These are phyloP conservation scores for Fusarium mundagurra DNA, from an alignment of 2,329 filamentous ascomycete species.

Conservation along the genomic window DNA sequence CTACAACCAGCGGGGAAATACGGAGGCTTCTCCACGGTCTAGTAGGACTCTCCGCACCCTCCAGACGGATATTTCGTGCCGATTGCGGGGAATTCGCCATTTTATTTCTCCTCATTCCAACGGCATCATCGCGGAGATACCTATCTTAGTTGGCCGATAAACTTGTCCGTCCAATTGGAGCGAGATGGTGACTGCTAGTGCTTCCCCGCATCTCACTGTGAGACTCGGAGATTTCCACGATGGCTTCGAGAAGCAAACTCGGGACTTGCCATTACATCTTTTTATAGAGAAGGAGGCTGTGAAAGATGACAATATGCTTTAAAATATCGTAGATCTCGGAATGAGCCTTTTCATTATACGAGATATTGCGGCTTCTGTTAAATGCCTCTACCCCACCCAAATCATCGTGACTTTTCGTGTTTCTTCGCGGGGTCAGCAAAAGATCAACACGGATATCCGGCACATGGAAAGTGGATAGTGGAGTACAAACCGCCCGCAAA, in stretches of 20 bases:
- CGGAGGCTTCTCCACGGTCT: not conserved
- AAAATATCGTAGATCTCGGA: not conserved
- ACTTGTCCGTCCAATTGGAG: not conserved
- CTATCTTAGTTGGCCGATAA: not conserved
- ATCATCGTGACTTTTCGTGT: not conserved
- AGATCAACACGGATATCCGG: not conserved
- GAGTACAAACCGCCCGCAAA: not conserved
- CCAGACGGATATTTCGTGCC: slow-evolving; percentile 10
- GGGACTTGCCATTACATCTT: not conserved
- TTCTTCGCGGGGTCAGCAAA: not conserved
- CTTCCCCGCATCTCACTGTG: not conserved
- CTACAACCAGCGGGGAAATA: not conserved
- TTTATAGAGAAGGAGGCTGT: not conserved
- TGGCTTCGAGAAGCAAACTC: not conserved
- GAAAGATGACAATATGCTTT: not conserved
- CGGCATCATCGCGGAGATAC: not conserved
- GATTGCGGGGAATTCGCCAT: not conserved
- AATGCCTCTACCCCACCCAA: not conserved
- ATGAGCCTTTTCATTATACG: accelerated
- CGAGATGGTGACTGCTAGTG: not conserved
- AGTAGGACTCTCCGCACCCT: not conserved
- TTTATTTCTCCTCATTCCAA: not conserved
- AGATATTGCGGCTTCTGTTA: accelerated
- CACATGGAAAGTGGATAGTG: not conserved
- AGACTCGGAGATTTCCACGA: not conserved